phyloP scores from a whole-genome alignment of 768 basidiomycete species.

The Porpolomopsis calyptriformis region DNA sequence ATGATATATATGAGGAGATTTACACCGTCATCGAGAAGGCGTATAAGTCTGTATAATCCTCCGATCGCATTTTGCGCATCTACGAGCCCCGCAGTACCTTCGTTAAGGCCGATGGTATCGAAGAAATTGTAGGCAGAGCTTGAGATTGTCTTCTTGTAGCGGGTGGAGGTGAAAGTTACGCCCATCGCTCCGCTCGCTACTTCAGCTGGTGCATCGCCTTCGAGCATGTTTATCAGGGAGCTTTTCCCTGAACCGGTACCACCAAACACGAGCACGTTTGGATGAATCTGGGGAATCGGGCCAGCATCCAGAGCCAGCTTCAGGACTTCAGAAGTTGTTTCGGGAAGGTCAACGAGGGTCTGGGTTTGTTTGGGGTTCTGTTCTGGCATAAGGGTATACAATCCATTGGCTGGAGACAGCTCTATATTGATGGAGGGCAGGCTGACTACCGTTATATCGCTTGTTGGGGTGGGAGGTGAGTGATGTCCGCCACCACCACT shows the following conservation, averaged over 20 bases:
- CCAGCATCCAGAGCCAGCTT: no score
- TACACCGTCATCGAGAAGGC: constrained; percentile 25
- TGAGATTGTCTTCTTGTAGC: constrained; percentile 8
- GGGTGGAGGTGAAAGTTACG: not conserved
- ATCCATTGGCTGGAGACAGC: no score
- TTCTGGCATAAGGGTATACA: no score
- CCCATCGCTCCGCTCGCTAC: constrained; percentile 12
- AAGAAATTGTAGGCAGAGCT: constrained; percentile 16
- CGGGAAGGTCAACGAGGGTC: no score
- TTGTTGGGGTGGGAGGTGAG: no score
- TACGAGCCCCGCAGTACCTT: constrained; percentile 15
- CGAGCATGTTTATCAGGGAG: constrained; percentile 26
- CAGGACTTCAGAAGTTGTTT: no score
- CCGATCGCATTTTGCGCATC: constrained; percentile 21
- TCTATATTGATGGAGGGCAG: no score
- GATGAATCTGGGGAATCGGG: no score
- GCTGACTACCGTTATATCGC: no score
- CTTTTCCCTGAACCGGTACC: constrained; percentile 19
- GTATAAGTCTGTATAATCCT: constrained; percentile 26
- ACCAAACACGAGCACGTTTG: constrained; percentile 11
- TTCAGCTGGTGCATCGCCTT: constrained; percentile 14
- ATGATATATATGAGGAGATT: constrained; percentile 32
- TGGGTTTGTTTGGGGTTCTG: no score
- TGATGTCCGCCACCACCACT: no score
- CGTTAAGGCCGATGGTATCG: constrained; percentile 25